phyloP scores from a whole-genome alignment of 192 early-diverging fungal genomes.

The Rhizophagus sp. region DNA sequence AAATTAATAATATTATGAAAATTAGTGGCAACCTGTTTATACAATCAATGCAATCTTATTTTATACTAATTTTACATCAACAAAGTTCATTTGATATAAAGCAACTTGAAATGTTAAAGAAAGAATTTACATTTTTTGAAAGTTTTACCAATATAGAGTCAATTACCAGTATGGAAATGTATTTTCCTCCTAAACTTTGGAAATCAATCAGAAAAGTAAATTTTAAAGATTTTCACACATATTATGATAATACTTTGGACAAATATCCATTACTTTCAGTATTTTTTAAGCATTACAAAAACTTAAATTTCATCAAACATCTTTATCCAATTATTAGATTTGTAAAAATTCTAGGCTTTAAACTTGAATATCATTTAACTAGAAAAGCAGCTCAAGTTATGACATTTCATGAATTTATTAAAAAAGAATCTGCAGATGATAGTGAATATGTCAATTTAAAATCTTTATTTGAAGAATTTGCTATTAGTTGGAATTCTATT shows the following conservation, averaged over 20 bases:
- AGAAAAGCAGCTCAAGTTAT: slow-evolving; percentile 8
- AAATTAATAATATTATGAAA: background rate
- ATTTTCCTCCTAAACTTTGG: background rate
- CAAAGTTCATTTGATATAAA: background rate
- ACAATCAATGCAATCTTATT: background rate
- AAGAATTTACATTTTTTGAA: background rate
- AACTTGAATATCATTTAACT: slow-evolving; percentile 19
- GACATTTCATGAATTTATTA: no score
- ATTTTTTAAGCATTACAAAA: background rate
- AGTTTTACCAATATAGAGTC: background rate
- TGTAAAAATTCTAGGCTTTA: background rate
- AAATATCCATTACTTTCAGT: slow-evolving; percentile 20
- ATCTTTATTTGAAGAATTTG: no score
- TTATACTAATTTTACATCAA: background rate
- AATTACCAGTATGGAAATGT: no score
- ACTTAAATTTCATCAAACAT: background rate
- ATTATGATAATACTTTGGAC: background rate
- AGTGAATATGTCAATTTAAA: no score
- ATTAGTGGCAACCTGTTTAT: background rate
- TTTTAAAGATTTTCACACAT: background rate
- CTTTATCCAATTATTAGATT: slow-evolving; percentile 25
- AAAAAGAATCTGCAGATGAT: no score
- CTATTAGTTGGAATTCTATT: no score
- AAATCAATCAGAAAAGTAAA: background rate
- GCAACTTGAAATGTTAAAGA: background rate